These are phyloP conservation scores for Talaromyces sp. DNA, from an alignment of 2,329 filamentous ascomycete genomes.

Conservation along the genomic window DNA sequence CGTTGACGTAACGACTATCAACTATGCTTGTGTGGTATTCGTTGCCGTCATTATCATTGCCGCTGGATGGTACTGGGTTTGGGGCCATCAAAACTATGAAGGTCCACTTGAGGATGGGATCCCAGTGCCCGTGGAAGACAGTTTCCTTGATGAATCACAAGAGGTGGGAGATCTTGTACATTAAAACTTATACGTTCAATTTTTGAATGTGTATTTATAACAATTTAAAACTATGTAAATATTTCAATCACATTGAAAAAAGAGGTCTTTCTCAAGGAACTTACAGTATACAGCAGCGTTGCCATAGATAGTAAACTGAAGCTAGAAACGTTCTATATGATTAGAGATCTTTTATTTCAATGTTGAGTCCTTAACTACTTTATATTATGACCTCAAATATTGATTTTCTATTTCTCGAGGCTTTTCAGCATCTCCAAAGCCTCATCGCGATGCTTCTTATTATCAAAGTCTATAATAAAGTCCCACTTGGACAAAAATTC, in stretches of 20 bases:
- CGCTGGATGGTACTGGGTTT: constrained; percentile 61
- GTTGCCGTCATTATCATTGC: constrained; percentile 59
- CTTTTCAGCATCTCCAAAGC: constrained; percentile 38
- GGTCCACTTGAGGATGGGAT: constrained; percentile 18
- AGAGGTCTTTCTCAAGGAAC: too few species aligned
- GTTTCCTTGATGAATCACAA: background rate
- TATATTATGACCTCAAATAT: too few species aligned
- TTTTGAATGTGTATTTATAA: background rate
- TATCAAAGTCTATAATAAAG: constrained; percentile 10
- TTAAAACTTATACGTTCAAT: background rate
- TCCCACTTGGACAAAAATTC: constrained; percentile 2
- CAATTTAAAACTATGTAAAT: background rate
- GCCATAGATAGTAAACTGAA: too few species aligned
- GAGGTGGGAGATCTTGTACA: background rate
- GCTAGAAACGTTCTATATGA: too few species aligned
- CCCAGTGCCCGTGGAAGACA: background rate
- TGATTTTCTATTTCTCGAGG: too few species aligned
- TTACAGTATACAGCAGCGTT: too few species aligned
- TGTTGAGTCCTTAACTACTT: too few species aligned
- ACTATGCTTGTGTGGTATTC: constrained; percentile 73
- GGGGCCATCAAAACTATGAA: constrained; percentile 58
- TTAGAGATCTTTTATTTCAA: too few species aligned
- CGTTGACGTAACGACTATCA: constrained; percentile 57
- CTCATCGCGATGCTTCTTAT: constrained; percentile 19
- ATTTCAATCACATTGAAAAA: too few species aligned